Percentiles rank a stretch among this genome's conserved stretches.
Conservation (phyloP, 2,329 filamentous ascomycete species). For the Didymella lethalis region DNA sequence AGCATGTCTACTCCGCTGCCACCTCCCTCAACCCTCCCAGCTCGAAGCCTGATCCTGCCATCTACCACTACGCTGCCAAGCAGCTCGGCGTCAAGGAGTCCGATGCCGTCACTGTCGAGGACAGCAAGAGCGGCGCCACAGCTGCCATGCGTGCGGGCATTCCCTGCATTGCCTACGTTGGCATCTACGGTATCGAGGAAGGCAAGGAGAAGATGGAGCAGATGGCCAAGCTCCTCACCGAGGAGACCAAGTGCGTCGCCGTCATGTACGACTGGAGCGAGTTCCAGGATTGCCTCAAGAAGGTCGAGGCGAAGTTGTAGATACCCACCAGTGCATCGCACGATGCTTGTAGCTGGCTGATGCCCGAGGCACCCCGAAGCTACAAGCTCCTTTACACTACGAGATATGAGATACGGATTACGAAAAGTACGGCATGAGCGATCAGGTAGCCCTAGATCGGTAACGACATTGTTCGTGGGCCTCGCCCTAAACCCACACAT, state of each 20-base stretch:
- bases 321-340: constrained; percentile 22
- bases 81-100: constrained; percentile 73
- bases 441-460: constrained; percentile 27
- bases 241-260: constrained; percentile 57
- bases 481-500: not conserved
- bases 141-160: constrained; percentile 81
- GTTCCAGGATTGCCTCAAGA: constrained; percentile 59
- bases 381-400: constrained; percentile 18
- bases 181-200: constrained; percentile 61
- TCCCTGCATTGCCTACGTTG: constrained; percentile 83
- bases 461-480: constrained; percentile 17
- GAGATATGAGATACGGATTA: constrained; percentile 34
- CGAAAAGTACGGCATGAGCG: constrained; percentile 27
- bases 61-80: constrained; percentile 82
- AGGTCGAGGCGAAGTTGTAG: constrained; percentile 55
- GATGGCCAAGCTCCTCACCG: constrained; percentile 59
- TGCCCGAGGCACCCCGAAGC: constrained; percentile 19
- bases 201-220: constrained; percentile 54
- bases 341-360: constrained; percentile 26
- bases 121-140: constrained; percentile 84
- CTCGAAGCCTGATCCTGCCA: constrained; percentile 87
- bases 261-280: constrained; percentile 64
- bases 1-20: constrained; percentile 82
- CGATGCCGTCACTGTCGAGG: constrained; percentile 84
- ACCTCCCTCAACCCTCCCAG: constrained; percentile 80